Base-by-base conservation (phyloP, 176 grass and related monocot species). In the Secale cereale region DNA sequence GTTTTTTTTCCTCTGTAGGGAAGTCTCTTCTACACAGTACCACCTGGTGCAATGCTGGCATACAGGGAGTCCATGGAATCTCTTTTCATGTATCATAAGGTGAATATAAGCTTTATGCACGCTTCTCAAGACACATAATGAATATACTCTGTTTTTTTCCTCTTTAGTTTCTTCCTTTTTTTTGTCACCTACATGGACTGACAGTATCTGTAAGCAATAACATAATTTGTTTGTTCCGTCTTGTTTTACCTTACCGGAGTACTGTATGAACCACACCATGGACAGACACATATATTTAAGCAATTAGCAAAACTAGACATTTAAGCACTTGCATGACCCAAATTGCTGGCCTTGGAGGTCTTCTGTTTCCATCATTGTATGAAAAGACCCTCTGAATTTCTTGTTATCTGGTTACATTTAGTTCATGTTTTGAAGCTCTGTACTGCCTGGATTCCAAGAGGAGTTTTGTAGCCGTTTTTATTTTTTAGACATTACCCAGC, bases 31-130 rank as follows among this genome's bases (percentile, higher is more conserved):
- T 98, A 98, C 83, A 83, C 83, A 65, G 86, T 94, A 83, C 77
- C 88, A 52, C 78, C 89, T 86, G 87, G 96, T 73, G 89, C 89
- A 41, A 91, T 98, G 89, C 74, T 90, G 65, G 89, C 81, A 80
- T 98, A 98, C 88, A 92, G 96, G 91, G 91, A 95, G 82, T 93
- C 89, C 65, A 64, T 95, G 60, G 93, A 98, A 87, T 90, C 85
- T 73, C 93, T 93, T 65, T 95, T 85, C 20, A 26, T 85, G 73
- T 77, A 92, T 82, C 85, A 87, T 68, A 98, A 98, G 90, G 96
- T 98, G 90, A 90, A 68, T 50, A 59, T 7, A 76, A 76, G 17
- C 68, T 83, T 67, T 81, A 79, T 83, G 48, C 33, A 79, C 22
- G 20, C 45, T 65, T 81, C 29, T 35, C 82, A 57, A 65, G 56